Evolutionary conservation across 2,329 filamentous ascomycete species (phyloP), one percentile per base, ranked within the genome.

Genomic region (Hymenoscyphus repandus): DNA sequence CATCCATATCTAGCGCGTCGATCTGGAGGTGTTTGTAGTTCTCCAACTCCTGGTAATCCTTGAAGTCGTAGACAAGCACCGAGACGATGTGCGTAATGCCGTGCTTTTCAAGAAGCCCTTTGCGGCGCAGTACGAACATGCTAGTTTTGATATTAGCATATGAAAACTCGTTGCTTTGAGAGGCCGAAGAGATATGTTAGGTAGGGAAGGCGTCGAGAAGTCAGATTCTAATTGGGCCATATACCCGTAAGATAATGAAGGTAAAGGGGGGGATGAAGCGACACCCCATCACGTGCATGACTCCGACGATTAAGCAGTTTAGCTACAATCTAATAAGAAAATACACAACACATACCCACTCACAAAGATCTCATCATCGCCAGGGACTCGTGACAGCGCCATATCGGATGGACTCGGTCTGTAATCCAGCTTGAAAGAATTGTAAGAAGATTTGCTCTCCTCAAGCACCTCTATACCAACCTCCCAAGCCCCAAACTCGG

Each of bases 71-170:
- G 42, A 80, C 79, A 53, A 92, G 69, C 37, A 93, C 87, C 4
- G 91, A 95, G n/a, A 97, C 75, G 30, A 97, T 80, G 70, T 96
- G 91, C 2, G 90, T 95, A 67, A 99, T 90, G 58, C 85, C 83
- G 58, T 83, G 81, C 56, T 86, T 79, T 57, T 79, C 72, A 44
- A 97, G 75, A 33, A 83, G 78, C 48, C 85, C 77, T 54, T 83
- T 83, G 54, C 86, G 83, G 53, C 84, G 83, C 56, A 96, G 73
- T 38, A 86, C 83, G 72, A 91, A 91, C 57, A 95, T 79, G 51
- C 91, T 95, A 69, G 15, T 7, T 27, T 27, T 4, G 22, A 27
- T 27, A 7, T 27, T 27, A 27, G 22, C 22, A 27, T 27, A 27
- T 7, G 22, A 27, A 7, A 27, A 27, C 4, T 27, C 7, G 22